Evolutionary conservation across 371 early-diverging fungal genomes (phyloP), one percentile per base, ranked within the genome.

Genomic region (Syncephalastrum contaminatum): DNA sequence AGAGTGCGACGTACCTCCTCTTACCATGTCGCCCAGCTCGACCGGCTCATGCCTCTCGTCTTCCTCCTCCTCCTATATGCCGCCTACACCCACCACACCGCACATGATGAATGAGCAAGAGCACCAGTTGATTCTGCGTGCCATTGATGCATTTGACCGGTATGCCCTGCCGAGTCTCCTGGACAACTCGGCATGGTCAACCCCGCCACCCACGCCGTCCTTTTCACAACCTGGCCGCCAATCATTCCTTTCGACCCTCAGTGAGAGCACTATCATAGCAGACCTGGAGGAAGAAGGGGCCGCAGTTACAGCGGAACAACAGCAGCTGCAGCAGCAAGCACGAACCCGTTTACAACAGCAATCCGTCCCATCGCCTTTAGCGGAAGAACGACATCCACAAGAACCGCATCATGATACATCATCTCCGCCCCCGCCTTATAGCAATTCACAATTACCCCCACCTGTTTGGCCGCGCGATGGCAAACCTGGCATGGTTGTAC

Each of bases 111-210:
- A 43, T 44, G 48, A 40, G 22, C 39, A 55, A 19, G 56, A 59
- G 12, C 52, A 56, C 18, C 54, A 54, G 22, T 43, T 44, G 18
- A 63, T 72, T 14, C 4, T 53, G 7, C 58, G 52, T 39, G 72
- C 66, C 4, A 58, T 72, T 36, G 58, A 66, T 43, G 69, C 66
- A 15, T 62, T 65, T 48, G 65, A 68, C 42, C 61, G 62, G 2
- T 67, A 67, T 41, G 60, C 60, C 30, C 30, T 60, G 52, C 55
- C 59, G 43, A 58, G 51, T 14, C 42, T 55, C 19, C 51, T 30
- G 36, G 36, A 30, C 36, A 30, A 30, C 36, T 52, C 57, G 53
- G 56, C 57, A 47, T 43, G 50, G 43, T 47, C 53, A 21, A 19
- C 25, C 25, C 36, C 43, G 42, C 48, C 42, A 24, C 53, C 53